Conservation (phyloP, 148 eudicot species). For the Vaccinium myrtillus region DNA sequence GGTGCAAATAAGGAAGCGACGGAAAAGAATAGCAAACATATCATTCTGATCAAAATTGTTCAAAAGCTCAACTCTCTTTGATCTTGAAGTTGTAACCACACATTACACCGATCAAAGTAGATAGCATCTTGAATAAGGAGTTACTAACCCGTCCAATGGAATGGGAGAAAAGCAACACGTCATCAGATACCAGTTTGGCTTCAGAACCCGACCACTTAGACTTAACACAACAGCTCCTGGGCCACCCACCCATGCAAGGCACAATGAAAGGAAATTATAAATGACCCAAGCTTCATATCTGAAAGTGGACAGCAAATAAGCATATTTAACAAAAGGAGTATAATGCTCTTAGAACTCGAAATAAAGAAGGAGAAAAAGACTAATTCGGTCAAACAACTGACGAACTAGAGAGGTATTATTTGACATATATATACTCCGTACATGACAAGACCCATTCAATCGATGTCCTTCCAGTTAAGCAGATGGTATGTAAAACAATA, state of each 20-base stretch:
- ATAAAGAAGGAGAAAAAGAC: not conserved
- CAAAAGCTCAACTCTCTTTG: not conserved
- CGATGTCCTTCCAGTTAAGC: not conserved
- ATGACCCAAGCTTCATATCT: conserved; percentile 99
- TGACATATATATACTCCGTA: not conserved
- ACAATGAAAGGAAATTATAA: conserved; percentile 86
- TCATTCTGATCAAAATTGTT: not conserved
- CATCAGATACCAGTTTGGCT: conserved; percentile 84
- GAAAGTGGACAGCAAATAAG: conserved; percentile 24
- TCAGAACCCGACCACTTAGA: conserved; percentile 76
- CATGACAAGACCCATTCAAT: not conserved
- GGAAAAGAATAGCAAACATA: not conserved
- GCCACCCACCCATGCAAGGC: conserved; percentile 99
- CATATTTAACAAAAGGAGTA: not conserved
- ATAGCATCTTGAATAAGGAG: not conserved
- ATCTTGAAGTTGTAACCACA: conserved; percentile 1
- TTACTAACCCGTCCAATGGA: conserved; percentile 88
- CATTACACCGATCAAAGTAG: conserved; percentile 1
- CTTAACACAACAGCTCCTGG: conserved; percentile 97
- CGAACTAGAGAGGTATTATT: not conserved
- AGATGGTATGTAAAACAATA: not conserved
- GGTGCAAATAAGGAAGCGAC: not conserved
- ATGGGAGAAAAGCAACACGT: conserved; percentile 93
- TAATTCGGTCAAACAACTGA: not conserved
- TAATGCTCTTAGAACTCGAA: not conserved